Base-by-base conservation (phyloP, 495 filamentous ascomycete species). In the Oidiodendron maius region DNA sequence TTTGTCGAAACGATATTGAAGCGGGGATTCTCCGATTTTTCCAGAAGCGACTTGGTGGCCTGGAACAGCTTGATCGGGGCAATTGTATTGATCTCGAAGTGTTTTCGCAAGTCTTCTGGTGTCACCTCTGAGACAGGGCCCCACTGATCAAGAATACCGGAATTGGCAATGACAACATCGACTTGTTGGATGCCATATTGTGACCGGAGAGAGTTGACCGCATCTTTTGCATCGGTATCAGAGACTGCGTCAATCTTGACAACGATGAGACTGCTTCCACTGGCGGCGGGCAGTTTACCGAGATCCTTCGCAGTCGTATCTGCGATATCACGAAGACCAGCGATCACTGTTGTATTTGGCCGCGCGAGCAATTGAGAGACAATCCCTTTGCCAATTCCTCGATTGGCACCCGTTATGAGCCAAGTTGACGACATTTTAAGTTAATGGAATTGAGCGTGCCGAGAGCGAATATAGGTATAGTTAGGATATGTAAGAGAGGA, bases 91-190 rank as follows among this genome's bases (percentile, higher is more conserved):
- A 71, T 56, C 3, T 65, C 56, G 46, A 75, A 46, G 40, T 69
- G 57, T 28, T 64, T 40, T 32, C 59, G 55, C n/a, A 74, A 38
- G 15, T 62, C 58, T 8, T 53, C 53, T 10, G 62, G 45, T 11
- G 46, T 56, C 2, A 59, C 60, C 4, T 60, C 44, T 4, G 46
- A 41, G 15, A 61, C 45, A 22, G 56, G 47, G 3, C 53, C 49
- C 38, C 32, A 62, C 18, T 43, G 17, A 3, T 56, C 17, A 37
- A 53, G 51, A 6, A 69, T 58, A 5, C 67, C 74, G 1, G 75
- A 71, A 49, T 78, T 78, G 43, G 75, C 71, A 25, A 80, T 64
- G 6, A 78, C 63, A 13, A 72, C 60, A 55, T 79, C 70, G 23
- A 80, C 46, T 17, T 54, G 36, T 6, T 41, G 46, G 53, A 78